These are phyloP conservation scores for Aspergillus sp. DNA, from an alignment of 2,329 filamentous ascomycete genomes.

Conservation along the genomic window DNA sequence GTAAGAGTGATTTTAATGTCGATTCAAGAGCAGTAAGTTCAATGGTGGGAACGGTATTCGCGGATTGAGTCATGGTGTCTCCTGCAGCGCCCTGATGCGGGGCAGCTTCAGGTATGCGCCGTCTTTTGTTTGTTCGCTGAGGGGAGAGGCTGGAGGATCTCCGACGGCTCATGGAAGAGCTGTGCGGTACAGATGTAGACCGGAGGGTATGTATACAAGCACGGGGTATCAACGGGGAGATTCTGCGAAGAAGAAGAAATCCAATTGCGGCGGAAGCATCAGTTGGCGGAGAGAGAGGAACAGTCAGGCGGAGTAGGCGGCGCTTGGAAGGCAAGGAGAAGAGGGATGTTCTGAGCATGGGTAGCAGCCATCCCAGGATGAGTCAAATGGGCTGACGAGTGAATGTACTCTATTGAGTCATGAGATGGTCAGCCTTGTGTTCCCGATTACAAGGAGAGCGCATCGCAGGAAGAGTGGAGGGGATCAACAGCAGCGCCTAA, in stretches of 20 bases:
- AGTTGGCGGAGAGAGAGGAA: background rate
- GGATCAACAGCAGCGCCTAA: background rate
- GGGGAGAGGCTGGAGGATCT: conserved; percentile 18
- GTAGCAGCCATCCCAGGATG: background rate
- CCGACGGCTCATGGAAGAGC: conserved; percentile 31
- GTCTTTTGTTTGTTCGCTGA: conserved; percentile 34
- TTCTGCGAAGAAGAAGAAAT: background rate
- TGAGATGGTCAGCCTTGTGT: background rate
- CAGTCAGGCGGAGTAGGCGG: background rate
- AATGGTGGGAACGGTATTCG: conserved; percentile 40
- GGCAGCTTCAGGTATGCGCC: conserved; percentile 30
- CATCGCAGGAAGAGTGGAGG: background rate
- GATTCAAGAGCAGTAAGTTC: conserved; percentile 69
- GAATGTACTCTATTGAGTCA: background rate
- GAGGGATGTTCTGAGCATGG: background rate
- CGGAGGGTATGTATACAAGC: background rate
- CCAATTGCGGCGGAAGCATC: background rate
- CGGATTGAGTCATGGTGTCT: conserved; percentile 25
- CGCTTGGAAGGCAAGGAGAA: background rate
- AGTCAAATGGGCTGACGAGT: background rate
- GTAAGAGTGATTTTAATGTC: conserved; percentile 71
- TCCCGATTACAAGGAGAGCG: background rate
- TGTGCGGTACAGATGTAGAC: background rate
- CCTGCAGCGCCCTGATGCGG: conserved; percentile 23
- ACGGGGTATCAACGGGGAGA: conserved; percentile 2